Evolutionary conservation across 306 rosid species (phyloP).

Genomic region (Vigna angularis): DNA sequence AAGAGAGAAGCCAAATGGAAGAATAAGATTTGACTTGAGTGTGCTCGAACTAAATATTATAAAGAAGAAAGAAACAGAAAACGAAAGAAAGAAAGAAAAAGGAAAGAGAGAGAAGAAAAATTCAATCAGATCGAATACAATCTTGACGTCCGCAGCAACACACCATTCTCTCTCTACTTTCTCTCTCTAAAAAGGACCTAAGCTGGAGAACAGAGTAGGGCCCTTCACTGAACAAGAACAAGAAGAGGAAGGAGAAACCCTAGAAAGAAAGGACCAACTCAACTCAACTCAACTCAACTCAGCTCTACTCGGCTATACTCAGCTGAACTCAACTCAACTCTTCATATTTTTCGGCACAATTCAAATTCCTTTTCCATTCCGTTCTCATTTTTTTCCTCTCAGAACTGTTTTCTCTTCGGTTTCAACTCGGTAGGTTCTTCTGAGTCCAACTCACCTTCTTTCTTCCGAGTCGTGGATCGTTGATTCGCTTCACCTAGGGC

Average conservation of each 20-base stretch:
- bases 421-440: slow-evolving; percentile 51
- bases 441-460: slow-evolving; percentile 34
- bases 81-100: neutral
- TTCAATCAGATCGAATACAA: slow-evolving; percentile 82
- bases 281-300: slow-evolving; percentile 28
- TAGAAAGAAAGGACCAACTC: slow-evolving; percentile 31
- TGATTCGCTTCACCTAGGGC: slow-evolving; percentile 49
- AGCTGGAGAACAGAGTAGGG: slow-evolving; percentile 43
- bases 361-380: slow-evolving; percentile 26
- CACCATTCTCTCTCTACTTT: slow-evolving; percentile 51
- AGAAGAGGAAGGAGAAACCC: slow-evolving; percentile 39
- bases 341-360: slow-evolving; percentile 22
- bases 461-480: slow-evolving; percentile 54
- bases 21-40: slow-evolving; percentile 46
- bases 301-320: neutral
- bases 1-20: slow-evolving; percentile 7
- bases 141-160: slow-evolving; percentile 87
- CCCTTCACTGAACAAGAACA: slow-evolving; percentile 2
- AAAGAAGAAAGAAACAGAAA: slow-evolving; percentile 28
- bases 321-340: neutral
- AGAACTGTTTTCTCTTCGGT: slow-evolving; percentile 38
- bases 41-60: slow-evolving; percentile 20
- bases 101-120: slow-evolving; percentile 48
- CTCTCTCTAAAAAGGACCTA: slow-evolving; percentile 64
- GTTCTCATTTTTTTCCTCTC: neutral